Percentiles rank a stretch among this genome's conserved stretches.
Evolutionary conservation across 306 rosid genomes (phyloP).

Genomic region (Gastrolobium bilobum): DNA sequence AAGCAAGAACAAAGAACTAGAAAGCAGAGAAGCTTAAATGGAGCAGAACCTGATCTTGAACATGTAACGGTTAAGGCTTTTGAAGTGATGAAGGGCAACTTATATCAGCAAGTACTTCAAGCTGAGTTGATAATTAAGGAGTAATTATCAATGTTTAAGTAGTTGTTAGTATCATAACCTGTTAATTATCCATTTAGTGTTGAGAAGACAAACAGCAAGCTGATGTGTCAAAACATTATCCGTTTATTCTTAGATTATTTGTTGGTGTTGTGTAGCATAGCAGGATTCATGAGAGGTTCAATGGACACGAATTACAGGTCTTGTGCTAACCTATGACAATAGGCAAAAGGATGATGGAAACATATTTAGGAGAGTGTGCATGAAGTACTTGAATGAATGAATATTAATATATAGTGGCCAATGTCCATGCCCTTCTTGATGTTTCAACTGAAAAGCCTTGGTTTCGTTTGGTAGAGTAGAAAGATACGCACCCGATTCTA

Average conservation of each 20-base stretch:
- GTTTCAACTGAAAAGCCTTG: neutral
- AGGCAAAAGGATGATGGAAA: neutral
- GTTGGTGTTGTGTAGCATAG: neutral
- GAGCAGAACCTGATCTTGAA: too few relatives aligned
- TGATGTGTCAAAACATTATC: neutral
- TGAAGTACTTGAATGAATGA: neutral
- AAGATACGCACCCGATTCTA: neutral
- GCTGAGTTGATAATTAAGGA: too few relatives aligned
- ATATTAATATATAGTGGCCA: neutral
- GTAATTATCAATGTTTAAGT: too few relatives aligned
- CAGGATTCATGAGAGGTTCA: neutral
- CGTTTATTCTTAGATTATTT: neutral
- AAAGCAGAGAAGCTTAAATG: too few relatives aligned
- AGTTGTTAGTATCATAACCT: too few relatives aligned
- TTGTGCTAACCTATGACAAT: neutral
- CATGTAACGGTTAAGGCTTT: too few relatives aligned
- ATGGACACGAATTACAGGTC: neutral
- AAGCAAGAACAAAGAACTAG: too few relatives aligned
- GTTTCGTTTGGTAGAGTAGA: slow-evolving; percentile 30
- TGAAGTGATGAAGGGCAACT: too few relatives aligned
- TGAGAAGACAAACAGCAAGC: neutral
- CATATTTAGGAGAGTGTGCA: neutral
- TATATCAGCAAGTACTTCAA: too few relatives aligned
- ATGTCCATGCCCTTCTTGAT: neutral
- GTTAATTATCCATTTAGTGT: neutral